Conservation (phyloP, 345 rosid species). For the Psidium friedrichsthalianum region DNA sequence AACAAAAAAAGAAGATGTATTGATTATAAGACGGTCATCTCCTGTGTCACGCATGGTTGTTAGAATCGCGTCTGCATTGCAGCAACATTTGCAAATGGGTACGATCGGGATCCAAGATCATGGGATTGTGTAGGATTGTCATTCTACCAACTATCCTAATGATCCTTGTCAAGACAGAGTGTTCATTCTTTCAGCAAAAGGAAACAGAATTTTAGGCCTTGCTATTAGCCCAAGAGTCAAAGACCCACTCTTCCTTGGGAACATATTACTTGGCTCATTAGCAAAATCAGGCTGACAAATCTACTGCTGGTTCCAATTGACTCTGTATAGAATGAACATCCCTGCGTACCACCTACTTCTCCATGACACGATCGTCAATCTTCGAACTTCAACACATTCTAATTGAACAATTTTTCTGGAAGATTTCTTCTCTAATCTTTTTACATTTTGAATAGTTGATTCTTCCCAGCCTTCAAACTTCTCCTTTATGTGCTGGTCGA, state of each 20-base stretch:
- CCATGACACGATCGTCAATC: not conserved
- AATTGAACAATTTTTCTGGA: not conserved
- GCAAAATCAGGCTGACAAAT: not conserved
- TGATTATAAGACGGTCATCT: not conserved
- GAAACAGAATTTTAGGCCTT: not conserved
- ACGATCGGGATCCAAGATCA: no score
- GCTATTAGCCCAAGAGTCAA: not conserved
- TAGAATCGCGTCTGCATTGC: not conserved
- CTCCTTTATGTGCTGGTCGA: not conserved
- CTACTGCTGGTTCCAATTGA: not conserved
- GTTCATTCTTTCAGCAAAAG: not conserved
- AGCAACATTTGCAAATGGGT: not conserved
- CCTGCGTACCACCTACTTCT: not conserved
- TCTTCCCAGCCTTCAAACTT: not conserved
- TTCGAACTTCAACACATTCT: not conserved
- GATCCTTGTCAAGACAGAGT: not conserved
- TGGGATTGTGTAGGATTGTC: not conserved
- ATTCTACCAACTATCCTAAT: not conserved
- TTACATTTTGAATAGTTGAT: not conserved
- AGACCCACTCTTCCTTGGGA: not conserved
- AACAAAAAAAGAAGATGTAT: not conserved
- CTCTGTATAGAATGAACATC: not conserved
- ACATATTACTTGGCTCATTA: not conserved
- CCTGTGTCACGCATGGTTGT: not conserved
- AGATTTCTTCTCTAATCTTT: not conserved